phyloP scores from a whole-genome alignment of 768 basidiomycete genomes.

The Mycena galericulata region DNA sequence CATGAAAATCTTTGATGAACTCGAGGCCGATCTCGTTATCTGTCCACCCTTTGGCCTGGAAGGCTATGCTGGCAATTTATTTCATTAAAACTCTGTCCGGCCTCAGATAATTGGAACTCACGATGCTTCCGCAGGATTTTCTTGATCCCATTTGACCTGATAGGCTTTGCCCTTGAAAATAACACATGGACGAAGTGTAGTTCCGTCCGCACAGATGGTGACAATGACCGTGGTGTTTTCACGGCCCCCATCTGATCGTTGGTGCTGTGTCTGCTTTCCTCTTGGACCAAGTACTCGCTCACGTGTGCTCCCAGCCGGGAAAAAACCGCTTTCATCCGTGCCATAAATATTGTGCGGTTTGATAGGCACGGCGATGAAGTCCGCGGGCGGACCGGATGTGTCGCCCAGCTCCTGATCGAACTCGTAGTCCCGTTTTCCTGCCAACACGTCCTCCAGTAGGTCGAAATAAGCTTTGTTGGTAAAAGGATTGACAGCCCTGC shows the following conservation, averaged over 20 bases:
- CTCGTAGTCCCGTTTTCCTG: too few species aligned
- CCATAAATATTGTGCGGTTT: constrained; percentile 1
- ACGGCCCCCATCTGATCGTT: constrained; percentile 45
- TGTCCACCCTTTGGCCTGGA: background rate
- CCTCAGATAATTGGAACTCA: background rate
- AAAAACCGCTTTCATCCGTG: constrained; percentile 35
- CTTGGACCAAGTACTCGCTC: constrained; percentile 37
- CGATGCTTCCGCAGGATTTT: background rate
- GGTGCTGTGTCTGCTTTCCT: constrained; percentile 42
- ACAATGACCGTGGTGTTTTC: constrained; percentile 57
- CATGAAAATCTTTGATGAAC: constrained; percentile 1
- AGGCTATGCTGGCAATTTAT: background rate
- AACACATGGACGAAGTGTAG: constrained; percentile 38
- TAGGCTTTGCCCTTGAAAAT: background rate
- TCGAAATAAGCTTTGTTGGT: constrained; percentile 42
- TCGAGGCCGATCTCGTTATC: background rate
- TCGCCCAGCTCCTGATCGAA: too few species aligned
- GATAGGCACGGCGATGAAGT: constrained; percentile 10
- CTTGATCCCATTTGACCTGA: background rate
- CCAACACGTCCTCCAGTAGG: constrained; percentile 34
- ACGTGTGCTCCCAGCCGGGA: constrained; percentile 23
- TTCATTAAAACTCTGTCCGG: background rate
- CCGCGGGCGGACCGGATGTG: too few species aligned
- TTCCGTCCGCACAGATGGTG: constrained; percentile 56
- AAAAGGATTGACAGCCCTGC: constrained; percentile 43